These are phyloP conservation scores for Colletotrichum ledebouriae DNA, from an alignment of 2,329 filamentous ascomycete genomes.

Conservation along the genomic window DNA sequence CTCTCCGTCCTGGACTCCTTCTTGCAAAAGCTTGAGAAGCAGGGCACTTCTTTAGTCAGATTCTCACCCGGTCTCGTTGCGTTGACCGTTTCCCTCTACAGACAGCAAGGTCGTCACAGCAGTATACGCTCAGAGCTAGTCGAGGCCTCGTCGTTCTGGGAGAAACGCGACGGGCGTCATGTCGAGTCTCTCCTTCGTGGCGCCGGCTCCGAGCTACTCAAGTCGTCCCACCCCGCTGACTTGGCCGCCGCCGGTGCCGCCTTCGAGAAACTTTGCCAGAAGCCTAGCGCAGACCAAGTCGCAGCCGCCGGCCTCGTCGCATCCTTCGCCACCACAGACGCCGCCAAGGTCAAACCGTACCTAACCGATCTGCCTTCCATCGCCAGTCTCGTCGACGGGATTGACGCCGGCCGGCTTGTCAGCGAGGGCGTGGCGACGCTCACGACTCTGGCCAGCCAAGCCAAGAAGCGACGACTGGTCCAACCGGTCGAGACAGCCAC, in stretches of 20 bases:
- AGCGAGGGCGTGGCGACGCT: slow-evolving; percentile 72
- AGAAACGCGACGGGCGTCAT: slow-evolving; percentile 62
- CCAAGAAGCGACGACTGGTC: slow-evolving; percentile 62
- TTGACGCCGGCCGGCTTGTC: slow-evolving; percentile 74
- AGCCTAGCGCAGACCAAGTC: slow-evolving; percentile 75
- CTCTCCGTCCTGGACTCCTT: slow-evolving; percentile 82
- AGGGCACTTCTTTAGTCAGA: slow-evolving; percentile 75
- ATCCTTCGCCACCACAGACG: slow-evolving; percentile 75
- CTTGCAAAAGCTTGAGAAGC: slow-evolving; percentile 76
- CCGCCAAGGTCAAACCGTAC: slow-evolving; percentile 67
- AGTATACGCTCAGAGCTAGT: slow-evolving; percentile 81
- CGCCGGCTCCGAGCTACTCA: slow-evolving; percentile 85
- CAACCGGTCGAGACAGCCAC: slow-evolving; percentile 48
- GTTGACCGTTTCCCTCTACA: slow-evolving; percentile 83
- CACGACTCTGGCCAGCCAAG: slow-evolving; percentile 53
- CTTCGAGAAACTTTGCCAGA: slow-evolving; percentile 78
- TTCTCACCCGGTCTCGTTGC: slow-evolving; percentile 89
- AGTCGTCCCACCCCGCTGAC: slow-evolving; percentile 78
- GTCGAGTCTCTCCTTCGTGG: slow-evolving; percentile 80
- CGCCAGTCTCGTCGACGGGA: slow-evolving; percentile 69
- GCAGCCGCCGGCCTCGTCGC: slow-evolving; percentile 89
- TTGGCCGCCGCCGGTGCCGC: slow-evolving; percentile 80
- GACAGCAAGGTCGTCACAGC: slow-evolving; percentile 77
- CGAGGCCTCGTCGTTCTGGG: slow-evolving; percentile 87
- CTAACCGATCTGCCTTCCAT: slow-evolving; percentile 72